Evolutionary conservation across 805 yeast species (phyloP).

Genomic region (Gaillardinia entomophila): DNA sequence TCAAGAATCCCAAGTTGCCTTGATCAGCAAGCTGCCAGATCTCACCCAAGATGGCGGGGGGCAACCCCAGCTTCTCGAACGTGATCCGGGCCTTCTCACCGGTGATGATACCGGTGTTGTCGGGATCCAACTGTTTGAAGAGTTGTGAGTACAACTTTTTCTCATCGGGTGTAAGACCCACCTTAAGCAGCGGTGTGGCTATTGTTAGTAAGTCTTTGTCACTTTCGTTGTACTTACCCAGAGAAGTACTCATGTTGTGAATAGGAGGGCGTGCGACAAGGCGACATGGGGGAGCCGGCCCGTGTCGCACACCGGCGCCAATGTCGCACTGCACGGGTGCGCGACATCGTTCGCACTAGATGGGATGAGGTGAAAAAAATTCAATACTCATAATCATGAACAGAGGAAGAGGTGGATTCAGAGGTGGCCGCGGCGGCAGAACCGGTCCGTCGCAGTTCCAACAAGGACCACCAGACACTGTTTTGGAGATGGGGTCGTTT

Average conservation of each 20-base stretch:
- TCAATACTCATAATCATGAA: slow-evolving; percentile 36
- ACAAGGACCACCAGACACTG: slow-evolving; percentile 92
- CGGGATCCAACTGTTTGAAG: slow-evolving; percentile 76
- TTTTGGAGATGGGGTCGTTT: slow-evolving; percentile 87
- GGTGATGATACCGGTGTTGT: slow-evolving; percentile 72
- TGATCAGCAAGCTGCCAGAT: slow-evolving; percentile 94
- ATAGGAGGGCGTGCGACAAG: too few species aligned
- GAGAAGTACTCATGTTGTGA: background rate
- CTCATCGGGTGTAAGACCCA: slow-evolving; percentile 67
- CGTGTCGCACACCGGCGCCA: too few species aligned
- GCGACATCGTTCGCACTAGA: too few species aligned
- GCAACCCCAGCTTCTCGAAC: slow-evolving; percentile 79
- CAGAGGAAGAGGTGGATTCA: slow-evolving; percentile 68
- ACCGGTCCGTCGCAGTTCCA: slow-evolving; percentile 69
- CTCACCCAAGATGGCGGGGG: slow-evolving; percentile 74
- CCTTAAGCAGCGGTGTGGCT: slow-evolving; percentile 33
- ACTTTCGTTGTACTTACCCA: background rate
- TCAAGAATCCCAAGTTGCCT: slow-evolving; percentile 79
- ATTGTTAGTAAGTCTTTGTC: slow-evolving; percentile 3
- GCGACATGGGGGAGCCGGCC: too few species aligned
- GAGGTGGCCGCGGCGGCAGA: slow-evolving; percentile 64
- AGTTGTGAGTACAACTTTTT: slow-evolving; percentile 65
- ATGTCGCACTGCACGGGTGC: too few species aligned
- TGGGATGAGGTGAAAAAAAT: too few species aligned
- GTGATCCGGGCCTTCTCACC: slow-evolving; percentile 83